phyloP scores from a whole-genome alignment of 441 rosid species.

The Brassica hybrid region DNA sequence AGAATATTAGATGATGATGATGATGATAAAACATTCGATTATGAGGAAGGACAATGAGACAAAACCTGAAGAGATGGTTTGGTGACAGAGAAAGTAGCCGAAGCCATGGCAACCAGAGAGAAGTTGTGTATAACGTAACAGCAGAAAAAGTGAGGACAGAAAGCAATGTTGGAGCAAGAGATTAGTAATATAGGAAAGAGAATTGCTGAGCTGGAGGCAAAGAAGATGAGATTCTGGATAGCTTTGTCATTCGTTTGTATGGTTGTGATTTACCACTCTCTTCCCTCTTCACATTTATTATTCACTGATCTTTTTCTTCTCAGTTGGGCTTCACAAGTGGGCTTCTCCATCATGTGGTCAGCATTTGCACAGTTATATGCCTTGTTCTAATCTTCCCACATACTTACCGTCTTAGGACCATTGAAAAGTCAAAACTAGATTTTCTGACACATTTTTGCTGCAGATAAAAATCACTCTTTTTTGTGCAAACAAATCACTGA shows the following conservation, averaged over 20 bases:
- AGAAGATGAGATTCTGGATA: slow-evolving; percentile 89
- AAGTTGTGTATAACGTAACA: slow-evolving; percentile 17
- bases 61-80: slow-evolving; percentile 87
- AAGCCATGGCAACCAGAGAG: slow-evolving; percentile 62
- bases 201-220: slow-evolving; percentile 44
- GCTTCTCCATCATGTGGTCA: slow-evolving; percentile 33
- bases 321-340: slow-evolving; percentile 45
- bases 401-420: slow-evolving; percentile 10
- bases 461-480: slow-evolving; percentile 19
- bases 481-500: not conserved
- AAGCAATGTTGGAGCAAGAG: slow-evolving; percentile 25
- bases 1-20: slow-evolving; percentile 13
- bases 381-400: slow-evolving; percentile 2
- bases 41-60: slow-evolving; percentile 1
- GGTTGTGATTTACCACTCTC: slow-evolving; percentile 59
- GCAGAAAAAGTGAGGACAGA: slow-evolving; percentile 30
- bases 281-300: slow-evolving; percentile 43
- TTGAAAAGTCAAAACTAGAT: not conserved
- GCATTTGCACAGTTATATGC: not conserved
- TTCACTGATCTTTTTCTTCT: slow-evolving; percentile 37
- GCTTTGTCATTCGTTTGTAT: slow-evolving; percentile 64
- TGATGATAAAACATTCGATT: not conserved
- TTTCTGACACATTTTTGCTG: slow-evolving; percentile 20
- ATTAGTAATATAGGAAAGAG: slow-evolving; percentile 34
- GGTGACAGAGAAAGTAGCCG: slow-evolving; percentile 90